Evolutionary conservation across 1,139 yeast species (phyloP).

Genomic region (Hyphopichia fennica): DNA sequence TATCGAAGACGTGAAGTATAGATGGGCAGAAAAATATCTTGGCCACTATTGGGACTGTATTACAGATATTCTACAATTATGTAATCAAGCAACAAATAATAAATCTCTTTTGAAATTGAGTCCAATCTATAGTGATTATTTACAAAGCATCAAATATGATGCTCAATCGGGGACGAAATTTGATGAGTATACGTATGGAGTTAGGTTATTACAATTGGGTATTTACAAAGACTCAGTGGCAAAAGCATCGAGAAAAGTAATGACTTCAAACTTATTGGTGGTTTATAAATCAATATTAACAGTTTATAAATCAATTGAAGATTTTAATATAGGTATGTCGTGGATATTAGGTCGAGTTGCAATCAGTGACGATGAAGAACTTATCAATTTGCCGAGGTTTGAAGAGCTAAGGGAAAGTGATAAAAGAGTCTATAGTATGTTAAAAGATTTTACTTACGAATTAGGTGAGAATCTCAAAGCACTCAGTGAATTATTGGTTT

Average conservation of each 20-base stretch:
- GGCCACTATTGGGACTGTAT: neutral
- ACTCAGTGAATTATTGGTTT: neutral
- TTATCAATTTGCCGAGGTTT: too few species aligned
- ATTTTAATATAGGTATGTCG: neutral
- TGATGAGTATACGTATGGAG: neutral
- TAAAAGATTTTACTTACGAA: neutral
- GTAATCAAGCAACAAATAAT: neutral
- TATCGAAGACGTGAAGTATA: neutral
- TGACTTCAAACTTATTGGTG: neutral
- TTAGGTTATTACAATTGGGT: neutral
- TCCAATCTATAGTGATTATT: neutral
- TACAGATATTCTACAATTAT: neutral
- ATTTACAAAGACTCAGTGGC: neutral
- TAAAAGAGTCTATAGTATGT: neutral
- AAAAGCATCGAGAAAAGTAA: neutral
- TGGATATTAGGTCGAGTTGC: neutral
- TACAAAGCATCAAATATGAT: neutral
- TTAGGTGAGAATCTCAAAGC: neutral
- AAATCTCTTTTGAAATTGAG: neutral
- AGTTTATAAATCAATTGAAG: neutral
- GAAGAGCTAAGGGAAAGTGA: too few species aligned
- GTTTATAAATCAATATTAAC: neutral
- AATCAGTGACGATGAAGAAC: too few species aligned
- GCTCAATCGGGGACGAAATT: neutral
- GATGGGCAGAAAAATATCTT: neutral